Evolutionary conservation across 495 filamentous ascomycete species (phyloP), one percentile per base, ranked within the genome.

Genomic region (Penicillium ochrochloron): DNA sequence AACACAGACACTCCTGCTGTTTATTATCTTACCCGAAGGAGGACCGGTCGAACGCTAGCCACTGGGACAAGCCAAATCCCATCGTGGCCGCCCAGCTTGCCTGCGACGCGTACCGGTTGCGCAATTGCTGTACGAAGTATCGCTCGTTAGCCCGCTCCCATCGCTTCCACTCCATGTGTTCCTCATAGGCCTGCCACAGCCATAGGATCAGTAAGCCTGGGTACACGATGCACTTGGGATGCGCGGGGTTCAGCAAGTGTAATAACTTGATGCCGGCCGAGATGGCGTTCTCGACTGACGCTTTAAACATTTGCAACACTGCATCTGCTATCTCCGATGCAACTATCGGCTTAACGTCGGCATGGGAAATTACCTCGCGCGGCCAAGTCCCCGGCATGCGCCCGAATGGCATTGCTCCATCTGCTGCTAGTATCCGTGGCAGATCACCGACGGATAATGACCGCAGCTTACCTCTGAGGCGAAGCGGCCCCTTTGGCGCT

Each of bases 51-150:
- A 56, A 56, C 11, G 21, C 53, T 23, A 56, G 14, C 46, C 46
- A 61, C 34, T 61, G 25, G 29, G 46, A 53, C 51, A 61, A 9
- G 46, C 50, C 48, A 29, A 37, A 61, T 44, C 44, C 59, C 46
- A 61, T 14, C 53, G 53, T 37, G 34, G 23, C 53, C 53, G 37
- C 25, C 33, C 53, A 56, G 31, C 53, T 33, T 21, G 6, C 15
- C n/a, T 56, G 31, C 8, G 6, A 56, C 25, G 53, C 33, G 25
- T 56, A 37, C n/a, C n/a, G 53, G 34, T 37, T 39, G 33, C 53
- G 53, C 53, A 56, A 39, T 15, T 25, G 53, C 34, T 56, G 53
- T n/a, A 15, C 31, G 25, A 56, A 17, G 33, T 19, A n/a, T n/a
- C 14, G 15, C 17, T 53, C 33, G 17, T 56, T 37, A 11, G 33